Percentiles rank a stretch among this genome's conserved stretches.
These are phyloP conservation scores for Nitzschia sp. DNA, from an alignment of 108 stramenopile genomes.

Conservation along the genomic window DNA sequence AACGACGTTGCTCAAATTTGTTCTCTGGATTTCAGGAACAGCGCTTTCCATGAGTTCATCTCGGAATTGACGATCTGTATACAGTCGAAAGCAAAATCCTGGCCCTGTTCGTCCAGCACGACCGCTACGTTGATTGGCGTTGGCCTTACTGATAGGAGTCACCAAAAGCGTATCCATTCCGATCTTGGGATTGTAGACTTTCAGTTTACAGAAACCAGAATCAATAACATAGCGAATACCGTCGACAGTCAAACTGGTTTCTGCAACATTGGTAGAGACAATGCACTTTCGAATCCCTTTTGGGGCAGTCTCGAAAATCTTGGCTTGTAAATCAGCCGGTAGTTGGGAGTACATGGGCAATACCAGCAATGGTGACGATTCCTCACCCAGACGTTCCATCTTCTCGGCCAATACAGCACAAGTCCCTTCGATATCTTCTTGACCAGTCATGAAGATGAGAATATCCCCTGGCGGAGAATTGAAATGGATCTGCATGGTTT, in stretches of 20 bases:
- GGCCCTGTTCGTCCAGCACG: conserved; percentile 97
- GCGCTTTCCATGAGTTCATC: conserved; percentile 94
- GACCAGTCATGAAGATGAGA: conserved; percentile 99
- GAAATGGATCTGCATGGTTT: conserved; percentile 97
- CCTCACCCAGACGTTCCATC: conserved; percentile 81
- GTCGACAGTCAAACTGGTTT: conserved; percentile 98
- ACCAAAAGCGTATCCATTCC: conserved; percentile 99
- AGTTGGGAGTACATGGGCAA: conserved; percentile 99
- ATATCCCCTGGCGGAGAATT: conserved; percentile 97
- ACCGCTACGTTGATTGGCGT: conserved; percentile 97
- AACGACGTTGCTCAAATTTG: conserved; percentile 98
- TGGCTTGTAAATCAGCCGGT: conserved; percentile 97
- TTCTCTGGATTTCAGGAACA: conserved; percentile 99
- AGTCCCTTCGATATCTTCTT: conserved; percentile 99
- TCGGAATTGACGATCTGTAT: conserved; percentile 94
- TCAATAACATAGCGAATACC: conserved; percentile 94
- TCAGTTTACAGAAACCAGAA: conserved; percentile 97
- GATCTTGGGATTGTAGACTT: conserved; percentile 99
- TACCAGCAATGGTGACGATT: conserved; percentile 90
- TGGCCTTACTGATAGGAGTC: conserved; percentile 95
- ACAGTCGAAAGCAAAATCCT: conserved; percentile 96
- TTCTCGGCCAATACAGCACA: conserved; percentile 94
- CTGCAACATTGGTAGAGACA: conserved; percentile 99
- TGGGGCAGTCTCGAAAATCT: conserved; percentile 95
- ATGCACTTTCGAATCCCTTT: conserved; percentile 95